A percentile compares a stretch with the other conserved stretches of the same genome.
These are phyloP conservation scores for Candida alai DNA, from an alignment of 805 yeast species.

Conservation along the genomic window DNA sequence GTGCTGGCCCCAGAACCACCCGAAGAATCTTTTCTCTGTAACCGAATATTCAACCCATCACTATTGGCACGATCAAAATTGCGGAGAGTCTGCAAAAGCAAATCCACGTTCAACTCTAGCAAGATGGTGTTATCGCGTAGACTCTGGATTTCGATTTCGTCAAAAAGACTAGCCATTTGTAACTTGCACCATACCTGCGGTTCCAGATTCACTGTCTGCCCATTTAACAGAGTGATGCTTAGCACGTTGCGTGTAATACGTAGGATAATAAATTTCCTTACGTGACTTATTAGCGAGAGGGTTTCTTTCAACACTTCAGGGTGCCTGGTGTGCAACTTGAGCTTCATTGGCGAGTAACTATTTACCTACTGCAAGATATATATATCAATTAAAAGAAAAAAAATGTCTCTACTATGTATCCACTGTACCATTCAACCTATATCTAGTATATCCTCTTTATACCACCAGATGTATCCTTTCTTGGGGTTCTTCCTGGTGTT, in stretches of 20 bases:
- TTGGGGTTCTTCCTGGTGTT: too few species aligned
- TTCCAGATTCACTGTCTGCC: slow-evolving; percentile 42
- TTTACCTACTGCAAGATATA: too few species aligned
- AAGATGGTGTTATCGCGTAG: slow-evolving; percentile 51
- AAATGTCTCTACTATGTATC: too few species aligned
- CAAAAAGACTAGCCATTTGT: slow-evolving; percentile 42
- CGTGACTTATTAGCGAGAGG: slow-evolving; percentile 44
- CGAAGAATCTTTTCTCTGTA: slow-evolving; percentile 41
- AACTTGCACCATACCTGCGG: slow-evolving; percentile 71
- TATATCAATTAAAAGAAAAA: too few species aligned
- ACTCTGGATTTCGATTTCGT: slow-evolving; percentile 48
- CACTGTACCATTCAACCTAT: neutral
- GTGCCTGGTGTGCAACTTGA: slow-evolving; percentile 17
- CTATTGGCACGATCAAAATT: slow-evolving; percentile 53
- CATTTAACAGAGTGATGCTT: slow-evolving; percentile 44
- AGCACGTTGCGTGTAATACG: slow-evolving; percentile 50
- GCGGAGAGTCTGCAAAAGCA: slow-evolving; percentile 52
- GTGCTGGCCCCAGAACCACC: slow-evolving; percentile 13
- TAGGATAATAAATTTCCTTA: slow-evolving; percentile 55
- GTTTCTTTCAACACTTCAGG: slow-evolving; percentile 32
- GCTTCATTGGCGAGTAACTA: slow-evolving; percentile 20
- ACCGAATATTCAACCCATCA: slow-evolving; percentile 47
- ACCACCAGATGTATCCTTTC: too few species aligned
- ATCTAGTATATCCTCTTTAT: neutral
- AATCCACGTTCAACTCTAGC: slow-evolving; percentile 61